Percentiles rank a stretch among this genome's conserved stretches.
These are phyloP conservation scores for Botrytis byssoidea DNA, from an alignment of 2,329 filamentous ascomycete genomes.

Conservation along the genomic window DNA sequence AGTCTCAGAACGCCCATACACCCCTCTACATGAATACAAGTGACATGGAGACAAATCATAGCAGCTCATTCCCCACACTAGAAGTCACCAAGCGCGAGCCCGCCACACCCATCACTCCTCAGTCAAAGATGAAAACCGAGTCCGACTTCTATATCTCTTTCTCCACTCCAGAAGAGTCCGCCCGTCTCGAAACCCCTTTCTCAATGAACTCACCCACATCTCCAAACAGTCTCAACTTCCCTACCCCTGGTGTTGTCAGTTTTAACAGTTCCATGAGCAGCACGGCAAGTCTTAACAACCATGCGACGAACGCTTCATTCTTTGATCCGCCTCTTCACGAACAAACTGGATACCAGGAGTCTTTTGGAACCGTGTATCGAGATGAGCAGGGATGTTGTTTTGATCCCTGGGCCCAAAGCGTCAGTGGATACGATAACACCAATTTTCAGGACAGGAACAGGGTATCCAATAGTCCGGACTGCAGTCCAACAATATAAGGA, in stretches of 20 bases:
- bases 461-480: too few relatives aligned
- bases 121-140: conserved; percentile 6
- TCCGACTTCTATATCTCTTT: not conserved
- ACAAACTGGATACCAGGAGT: not conserved
- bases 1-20: not conserved
- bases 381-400: not conserved
- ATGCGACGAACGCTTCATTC: not conserved
- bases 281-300: not conserved
- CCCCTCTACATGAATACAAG: not conserved
- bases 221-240: not conserved
- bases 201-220: not conserved
- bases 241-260: not conserved
- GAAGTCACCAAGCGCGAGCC: not conserved
- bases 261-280: not conserved
- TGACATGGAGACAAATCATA: not conserved
- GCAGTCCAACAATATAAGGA: too few relatives aligned
- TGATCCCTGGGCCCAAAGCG: not conserved
- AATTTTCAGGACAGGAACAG: not conserved
- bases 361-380: not conserved
- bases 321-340: not conserved
- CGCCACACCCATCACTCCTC: not conserved
- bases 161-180: not conserved
- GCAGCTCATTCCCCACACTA: not conserved
- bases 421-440: not conserved
- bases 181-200: not conserved